Base-by-base conservation (phyloP, 345 rosid genomes). In the Adansonia digitata region DNA sequence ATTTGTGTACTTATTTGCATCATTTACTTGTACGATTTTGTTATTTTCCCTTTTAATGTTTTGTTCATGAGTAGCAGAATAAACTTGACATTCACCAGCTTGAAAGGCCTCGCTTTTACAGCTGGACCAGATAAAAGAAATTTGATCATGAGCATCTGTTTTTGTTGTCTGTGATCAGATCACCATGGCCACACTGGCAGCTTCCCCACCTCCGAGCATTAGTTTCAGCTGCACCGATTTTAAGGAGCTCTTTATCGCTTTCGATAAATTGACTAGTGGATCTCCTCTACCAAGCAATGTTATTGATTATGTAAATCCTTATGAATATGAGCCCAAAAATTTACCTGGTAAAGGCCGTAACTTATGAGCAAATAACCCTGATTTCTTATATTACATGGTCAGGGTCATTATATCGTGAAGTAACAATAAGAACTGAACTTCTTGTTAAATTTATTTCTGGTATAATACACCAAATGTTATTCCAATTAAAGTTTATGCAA, bases 261-360 rank as follows among this genome's bases (percentile, higher is more conserved):
- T 84, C 68, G 48, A 24, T 70, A 77, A 53, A 62, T 63, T 81
- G 69, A 70, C 1, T 7, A 18, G n/a, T 5, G 88, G 88, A 64
- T 74, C 64, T 46, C 72, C 80, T 55, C 81, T 74, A 39, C 90
- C 90, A 2, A 52, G 72, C 45, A 83, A 86, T 79, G 88, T 86
- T 53, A 66, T 79, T 13, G 59, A 68, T 57, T 29, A 57, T 42
- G 65, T 80, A 31, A 78, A 79, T 81, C 88, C 88, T 34, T 79
- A 74, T 74, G 7, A 2, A 35, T 11, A 15, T 51, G 8, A 7
- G 17, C 88, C 90, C 48, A 37, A 68, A 35, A 42, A 81, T 77
- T 79, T 86, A 40, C 82, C 81, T 7, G 77, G 88, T 87, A 74
- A 76, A 77, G 34, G 18, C 12, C 37, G 2, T 62, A 43, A 31